These are phyloP conservation scores for Mangifera indica DNA, from an alignment of 345 rosid species.

Conservation along the genomic window DNA sequence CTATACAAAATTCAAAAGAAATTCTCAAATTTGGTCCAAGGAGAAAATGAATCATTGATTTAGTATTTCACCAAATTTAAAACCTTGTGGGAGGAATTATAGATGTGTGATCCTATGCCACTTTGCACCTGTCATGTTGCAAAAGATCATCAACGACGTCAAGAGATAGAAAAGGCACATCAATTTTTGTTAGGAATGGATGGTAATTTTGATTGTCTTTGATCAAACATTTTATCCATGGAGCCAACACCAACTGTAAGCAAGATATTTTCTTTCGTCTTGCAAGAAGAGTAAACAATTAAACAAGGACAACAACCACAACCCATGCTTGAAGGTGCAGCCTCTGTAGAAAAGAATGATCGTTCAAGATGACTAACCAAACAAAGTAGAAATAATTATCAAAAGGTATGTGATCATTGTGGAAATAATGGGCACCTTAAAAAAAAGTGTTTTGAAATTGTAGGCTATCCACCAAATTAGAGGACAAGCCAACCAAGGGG, in stretches of 20 bases:
- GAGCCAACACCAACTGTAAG: background rate
- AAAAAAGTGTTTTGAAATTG: too few species aligned
- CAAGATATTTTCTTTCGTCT: background rate
- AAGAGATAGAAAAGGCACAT: too few species aligned
- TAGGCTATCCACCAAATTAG: too few species aligned
- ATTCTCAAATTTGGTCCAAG: background rate
- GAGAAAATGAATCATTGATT: background rate
- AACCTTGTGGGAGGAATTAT: background rate
- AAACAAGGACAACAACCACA: background rate
- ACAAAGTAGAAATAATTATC: too few species aligned
- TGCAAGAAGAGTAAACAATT: background rate
- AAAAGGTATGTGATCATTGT: too few species aligned
- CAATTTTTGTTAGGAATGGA: too few species aligned
- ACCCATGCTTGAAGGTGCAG: background rate
- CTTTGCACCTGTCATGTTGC: background rate
- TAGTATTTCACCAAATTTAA: background rate
- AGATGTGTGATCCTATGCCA: background rate
- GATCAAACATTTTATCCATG: too few species aligned
- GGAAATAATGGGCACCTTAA: too few species aligned
- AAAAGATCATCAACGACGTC: too few species aligned
- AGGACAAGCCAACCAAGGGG: too few species aligned
- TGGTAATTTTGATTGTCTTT: background rate
- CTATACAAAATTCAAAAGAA: background rate
- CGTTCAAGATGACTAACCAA: too few species aligned
- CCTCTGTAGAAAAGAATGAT: background rate